A percentile compares a stretch with the other conserved stretches of the same genome.
These are phyloP conservation scores for Hypoxylon perforatum DNA, from an alignment of 495 filamentous ascomycete genomes.

Conservation along the genomic window DNA sequence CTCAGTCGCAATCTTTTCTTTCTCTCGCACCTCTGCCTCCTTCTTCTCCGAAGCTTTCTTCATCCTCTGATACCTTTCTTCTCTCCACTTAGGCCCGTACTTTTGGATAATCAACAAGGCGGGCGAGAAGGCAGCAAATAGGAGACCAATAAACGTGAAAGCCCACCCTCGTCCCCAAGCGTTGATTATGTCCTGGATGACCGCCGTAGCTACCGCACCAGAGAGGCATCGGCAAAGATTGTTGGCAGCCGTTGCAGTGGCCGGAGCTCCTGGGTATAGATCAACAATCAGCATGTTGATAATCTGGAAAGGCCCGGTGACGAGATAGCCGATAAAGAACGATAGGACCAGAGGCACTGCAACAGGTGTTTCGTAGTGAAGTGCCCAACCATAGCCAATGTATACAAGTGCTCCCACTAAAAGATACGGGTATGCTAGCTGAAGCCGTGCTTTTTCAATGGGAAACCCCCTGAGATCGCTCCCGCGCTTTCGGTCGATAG, in stretches of 20 bases:
- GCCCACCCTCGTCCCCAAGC: slow-evolving; percentile 59
- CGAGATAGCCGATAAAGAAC: slow-evolving; percentile 64
- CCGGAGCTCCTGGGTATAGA: slow-evolving; percentile 56
- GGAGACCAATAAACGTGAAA: slow-evolving; percentile 57
- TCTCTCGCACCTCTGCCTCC: slow-evolving; percentile 32
- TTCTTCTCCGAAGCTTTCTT: slow-evolving; percentile 36
- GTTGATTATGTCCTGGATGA: slow-evolving; percentile 56
- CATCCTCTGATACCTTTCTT: slow-evolving; percentile 47
- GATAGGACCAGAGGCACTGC: slow-evolving; percentile 64
- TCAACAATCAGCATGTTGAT: slow-evolving; percentile 61
- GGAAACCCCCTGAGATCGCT: slow-evolving; percentile 68
- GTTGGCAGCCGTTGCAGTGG: slow-evolving; percentile 59
- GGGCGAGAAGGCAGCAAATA: slow-evolving; percentile 51
- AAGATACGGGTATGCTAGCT: slow-evolving; percentile 63
- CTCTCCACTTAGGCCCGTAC: slow-evolving; percentile 56
- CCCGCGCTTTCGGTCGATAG: slow-evolving; percentile 61
- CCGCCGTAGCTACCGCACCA: slow-evolving; percentile 56
- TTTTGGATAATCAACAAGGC: slow-evolving; percentile 52
- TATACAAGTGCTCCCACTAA: slow-evolving; percentile 52
- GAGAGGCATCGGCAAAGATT: slow-evolving; percentile 59
- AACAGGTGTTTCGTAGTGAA: slow-evolving; percentile 58
- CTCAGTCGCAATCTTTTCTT: slow-evolving; percentile 3
- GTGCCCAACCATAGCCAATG: slow-evolving; percentile 68
- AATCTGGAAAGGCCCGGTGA: slow-evolving; percentile 65
- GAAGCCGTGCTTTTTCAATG: slow-evolving; percentile 71